A percentile compares a stretch with the other conserved stretches of the same genome.
Evolutionary conservation across 139 green algal genomes (phyloP).

Genomic region (Chlorella sp.): DNA sequence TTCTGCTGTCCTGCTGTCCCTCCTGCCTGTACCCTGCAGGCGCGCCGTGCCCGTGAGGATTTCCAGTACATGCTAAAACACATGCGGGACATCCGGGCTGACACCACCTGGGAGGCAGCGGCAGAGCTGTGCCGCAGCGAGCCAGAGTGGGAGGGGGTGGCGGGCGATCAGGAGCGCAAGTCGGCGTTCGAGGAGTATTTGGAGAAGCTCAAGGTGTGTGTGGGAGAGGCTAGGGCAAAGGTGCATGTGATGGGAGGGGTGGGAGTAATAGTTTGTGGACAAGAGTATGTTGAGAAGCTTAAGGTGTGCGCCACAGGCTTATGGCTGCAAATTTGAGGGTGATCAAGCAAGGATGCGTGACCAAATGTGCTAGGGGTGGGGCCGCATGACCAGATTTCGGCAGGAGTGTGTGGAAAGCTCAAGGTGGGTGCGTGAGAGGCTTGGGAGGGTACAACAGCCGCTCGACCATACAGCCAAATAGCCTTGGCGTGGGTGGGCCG

Average conservation of each 20-base stretch:
- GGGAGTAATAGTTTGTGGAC: neutral
- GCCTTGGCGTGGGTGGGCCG: too few species aligned
- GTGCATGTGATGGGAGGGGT: neutral
- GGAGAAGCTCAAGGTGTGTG: constrained; percentile 49
- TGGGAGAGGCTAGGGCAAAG: neutral
- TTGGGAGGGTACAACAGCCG: too few species aligned
- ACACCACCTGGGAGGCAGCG: constrained; percentile 60
- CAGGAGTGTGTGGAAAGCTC: too few species aligned
- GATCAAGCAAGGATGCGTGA: too few species aligned
- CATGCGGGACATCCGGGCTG: constrained; percentile 46
- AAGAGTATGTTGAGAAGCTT: neutral
- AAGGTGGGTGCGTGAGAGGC: too few species aligned
- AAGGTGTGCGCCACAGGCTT: too few species aligned
- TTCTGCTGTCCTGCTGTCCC: neutral
- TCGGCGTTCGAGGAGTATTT: constrained; percentile 64
- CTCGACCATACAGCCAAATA: too few species aligned
- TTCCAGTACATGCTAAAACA: constrained; percentile 61
- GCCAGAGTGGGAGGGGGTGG: constrained; percentile 64
- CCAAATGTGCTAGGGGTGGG: too few species aligned
- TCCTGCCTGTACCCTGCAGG: neutral
- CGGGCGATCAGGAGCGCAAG: constrained; percentile 44
- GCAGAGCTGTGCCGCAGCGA: constrained; percentile 51
- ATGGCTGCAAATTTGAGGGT: too few species aligned
- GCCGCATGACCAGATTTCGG: too few species aligned
- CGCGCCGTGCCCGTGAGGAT: constrained; percentile 45